A percentile compares a stretch with the other conserved stretches of the same genome.
phyloP scores from a whole-genome alignment of 2,329 filamentous ascomycete genomes.

The Ophiostoma quercus region DNA sequence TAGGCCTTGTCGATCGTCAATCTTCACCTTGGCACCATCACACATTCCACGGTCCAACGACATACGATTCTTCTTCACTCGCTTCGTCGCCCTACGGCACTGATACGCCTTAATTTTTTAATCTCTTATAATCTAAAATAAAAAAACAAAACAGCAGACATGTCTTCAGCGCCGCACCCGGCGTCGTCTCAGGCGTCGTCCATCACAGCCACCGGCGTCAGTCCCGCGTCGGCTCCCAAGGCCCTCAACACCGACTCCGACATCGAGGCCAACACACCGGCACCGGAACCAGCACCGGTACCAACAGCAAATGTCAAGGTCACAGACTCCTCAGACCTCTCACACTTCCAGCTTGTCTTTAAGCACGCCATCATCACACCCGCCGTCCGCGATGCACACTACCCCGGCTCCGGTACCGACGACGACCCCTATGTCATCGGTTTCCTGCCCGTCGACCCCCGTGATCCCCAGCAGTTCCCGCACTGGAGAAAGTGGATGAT shows the following conservation, averaged over 20 bases:
- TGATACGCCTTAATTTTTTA: neutral
- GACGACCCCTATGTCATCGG: constrained; percentile 64
- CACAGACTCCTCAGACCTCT: constrained; percentile 27
- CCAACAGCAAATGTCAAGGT: constrained; percentile 11
- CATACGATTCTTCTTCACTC: neutral
- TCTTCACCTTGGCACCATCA: neutral
- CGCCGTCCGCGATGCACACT: constrained; percentile 51
- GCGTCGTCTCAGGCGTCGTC: constrained; percentile 16
- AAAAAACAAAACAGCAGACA: neutral
- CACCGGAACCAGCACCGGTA: constrained; percentile 23
- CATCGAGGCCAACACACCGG: constrained; percentile 16
- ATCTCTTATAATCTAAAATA: neutral
- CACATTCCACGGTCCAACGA: constrained; percentile 1
- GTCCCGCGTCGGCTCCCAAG: neutral
- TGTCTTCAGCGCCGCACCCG: neutral
- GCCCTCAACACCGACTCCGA: constrained; percentile 14
- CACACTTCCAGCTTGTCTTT: constrained; percentile 50
- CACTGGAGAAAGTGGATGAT: constrained; percentile 58
- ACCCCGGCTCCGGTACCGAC: constrained; percentile 57
- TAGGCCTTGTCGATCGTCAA: constrained; percentile 3
- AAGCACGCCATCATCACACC: constrained; percentile 55
- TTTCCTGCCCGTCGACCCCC: constrained; percentile 58
- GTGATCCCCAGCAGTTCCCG: constrained; percentile 60
- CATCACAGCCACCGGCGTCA: constrained; percentile 13
- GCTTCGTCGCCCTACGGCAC: neutral